phyloP scores from a whole-genome alignment of 768 basidiomycete genomes.

The Ephemerocybe angulata region DNA sequence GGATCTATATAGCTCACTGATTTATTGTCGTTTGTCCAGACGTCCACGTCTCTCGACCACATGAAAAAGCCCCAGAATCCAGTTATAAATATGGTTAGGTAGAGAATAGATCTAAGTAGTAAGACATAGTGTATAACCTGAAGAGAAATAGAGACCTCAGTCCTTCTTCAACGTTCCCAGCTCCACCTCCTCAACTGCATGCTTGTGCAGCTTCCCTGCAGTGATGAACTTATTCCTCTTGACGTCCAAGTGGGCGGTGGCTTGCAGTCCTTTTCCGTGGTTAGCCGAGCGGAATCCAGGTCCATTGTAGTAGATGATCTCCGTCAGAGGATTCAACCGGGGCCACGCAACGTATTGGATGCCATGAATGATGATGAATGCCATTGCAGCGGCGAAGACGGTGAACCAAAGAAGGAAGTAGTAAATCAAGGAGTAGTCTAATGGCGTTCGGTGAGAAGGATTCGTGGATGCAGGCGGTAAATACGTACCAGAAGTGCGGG shows the following conservation, averaged over 20 bases:
- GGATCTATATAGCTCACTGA: no score
- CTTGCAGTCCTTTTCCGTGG: slow-evolving; percentile 68
- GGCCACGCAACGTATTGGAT: slow-evolving; percentile 97
- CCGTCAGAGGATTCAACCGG: slow-evolving; percentile 76
- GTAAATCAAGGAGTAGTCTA: slow-evolving; percentile 83
- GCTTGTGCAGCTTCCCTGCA: slow-evolving; percentile 35
- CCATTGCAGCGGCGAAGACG: slow-evolving; percentile 55
- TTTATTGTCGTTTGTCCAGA: no score
- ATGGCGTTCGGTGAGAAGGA: slow-evolving; percentile 4
- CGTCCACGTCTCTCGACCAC: no score
- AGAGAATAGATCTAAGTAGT: no score
- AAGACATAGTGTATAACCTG: no score
- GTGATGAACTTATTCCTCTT: slow-evolving; percentile 38
- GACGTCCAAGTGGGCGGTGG: slow-evolving; percentile 30
- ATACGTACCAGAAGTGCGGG: slow-evolving; percentile 75
- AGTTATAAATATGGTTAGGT: no score
- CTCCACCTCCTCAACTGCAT: slow-evolving; percentile 67
- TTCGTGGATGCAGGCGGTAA: background rate
- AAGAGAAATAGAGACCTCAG: no score
- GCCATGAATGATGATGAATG: slow-evolving; percentile 80
- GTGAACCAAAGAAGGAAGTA: slow-evolving; percentile 81
- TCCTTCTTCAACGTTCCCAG: slow-evolving; percentile 75
- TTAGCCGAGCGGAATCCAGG: slow-evolving; percentile 79
- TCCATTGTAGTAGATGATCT: slow-evolving; percentile 83
- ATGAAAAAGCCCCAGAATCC: slow-evolving; percentile 47